Evolutionary conservation across 164 flowering plant species (phyloP).

Genomic region (Dillenia turbinata): DNA sequence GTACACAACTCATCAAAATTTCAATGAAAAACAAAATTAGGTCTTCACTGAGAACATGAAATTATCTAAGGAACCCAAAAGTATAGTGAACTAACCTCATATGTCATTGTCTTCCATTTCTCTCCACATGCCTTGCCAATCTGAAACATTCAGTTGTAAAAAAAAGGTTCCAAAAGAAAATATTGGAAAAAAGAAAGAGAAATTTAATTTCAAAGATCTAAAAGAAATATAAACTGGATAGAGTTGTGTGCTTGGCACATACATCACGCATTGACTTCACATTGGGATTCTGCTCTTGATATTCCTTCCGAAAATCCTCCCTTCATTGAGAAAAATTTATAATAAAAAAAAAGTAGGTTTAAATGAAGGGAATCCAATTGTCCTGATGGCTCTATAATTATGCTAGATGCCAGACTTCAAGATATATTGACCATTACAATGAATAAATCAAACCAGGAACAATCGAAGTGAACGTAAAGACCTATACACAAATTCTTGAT

Average conservation of each 20-base stretch:
- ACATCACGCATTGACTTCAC: constrained; percentile 95
- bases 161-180: constrained; percentile 3
- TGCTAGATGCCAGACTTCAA: too few relatives aligned
- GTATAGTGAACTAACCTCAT: constrained; percentile 49
- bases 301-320: constrained; percentile 90
- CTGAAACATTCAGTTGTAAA: constrained; percentile 26
- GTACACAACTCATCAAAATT: background rate
- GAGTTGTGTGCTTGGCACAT: constrained; percentile 17
- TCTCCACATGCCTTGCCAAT: constrained; percentile 96
- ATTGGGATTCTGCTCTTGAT: constrained; percentile 83
- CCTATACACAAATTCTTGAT: too few relatives aligned
- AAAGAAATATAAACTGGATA: background rate
- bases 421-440: too few relatives aligned
- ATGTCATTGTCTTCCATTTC: constrained; percentile 91
- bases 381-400: too few relatives aligned
- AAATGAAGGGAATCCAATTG: background rate
- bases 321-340: constrained; percentile 33
- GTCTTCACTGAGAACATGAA: background rate
- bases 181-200: background rate
- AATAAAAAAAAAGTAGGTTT: constrained; percentile 8
- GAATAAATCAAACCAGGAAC: too few relatives aligned
- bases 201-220: background rate
- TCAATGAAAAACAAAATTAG: background rate
- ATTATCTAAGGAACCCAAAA: background rate
- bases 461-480: too few relatives aligned